Percentiles rank a stretch among this genome's conserved stretches.
Evolutionary conservation across 306 rosid species (phyloP).

Genomic region (Prunus mongolica): DNA sequence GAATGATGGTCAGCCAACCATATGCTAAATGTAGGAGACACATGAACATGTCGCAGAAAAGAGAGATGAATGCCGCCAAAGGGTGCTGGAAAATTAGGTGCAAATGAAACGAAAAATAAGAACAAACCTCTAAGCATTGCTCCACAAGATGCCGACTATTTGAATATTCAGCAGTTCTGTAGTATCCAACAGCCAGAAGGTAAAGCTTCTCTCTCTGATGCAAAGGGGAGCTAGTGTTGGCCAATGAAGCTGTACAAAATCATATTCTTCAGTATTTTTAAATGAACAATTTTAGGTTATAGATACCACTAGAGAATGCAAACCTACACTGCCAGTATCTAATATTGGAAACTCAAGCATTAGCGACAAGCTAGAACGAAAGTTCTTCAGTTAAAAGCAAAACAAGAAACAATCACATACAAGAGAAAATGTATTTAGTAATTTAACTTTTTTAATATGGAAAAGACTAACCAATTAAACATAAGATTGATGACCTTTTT

Average conservation of each 20-base stretch:
- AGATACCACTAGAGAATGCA: background rate
- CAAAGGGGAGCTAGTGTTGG: constrained; percentile 42
- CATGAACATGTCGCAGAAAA: background rate
- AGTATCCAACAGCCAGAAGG: constrained; percentile 80
- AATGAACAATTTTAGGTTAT: background rate
- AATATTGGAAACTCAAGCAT: background rate
- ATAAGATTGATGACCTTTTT: background rate
- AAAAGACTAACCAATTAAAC: background rate
- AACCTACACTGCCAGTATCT: background rate
- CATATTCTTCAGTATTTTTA: background rate
- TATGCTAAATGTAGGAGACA: background rate
- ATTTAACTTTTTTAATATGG: background rate
- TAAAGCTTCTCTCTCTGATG: constrained; percentile 83
- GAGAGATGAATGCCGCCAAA: background rate
- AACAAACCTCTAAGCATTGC: constrained; percentile 62
- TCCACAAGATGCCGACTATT: constrained; percentile 71
- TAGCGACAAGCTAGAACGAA: background rate
- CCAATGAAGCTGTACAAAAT: constrained; percentile 57
- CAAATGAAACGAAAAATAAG: background rate
- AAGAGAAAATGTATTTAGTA: background rate
- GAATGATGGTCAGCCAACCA: background rate
- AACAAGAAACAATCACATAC: background rate
- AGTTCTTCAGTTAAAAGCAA: background rate
- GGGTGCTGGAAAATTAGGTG: background rate
- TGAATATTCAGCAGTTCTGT: constrained; percentile 61